Percentiles rank a stretch among this genome's conserved stretches.
Evolutionary conservation across 495 filamentous ascomycete genomes (phyloP).

Genomic region (Penicillium subrubescens): DNA sequence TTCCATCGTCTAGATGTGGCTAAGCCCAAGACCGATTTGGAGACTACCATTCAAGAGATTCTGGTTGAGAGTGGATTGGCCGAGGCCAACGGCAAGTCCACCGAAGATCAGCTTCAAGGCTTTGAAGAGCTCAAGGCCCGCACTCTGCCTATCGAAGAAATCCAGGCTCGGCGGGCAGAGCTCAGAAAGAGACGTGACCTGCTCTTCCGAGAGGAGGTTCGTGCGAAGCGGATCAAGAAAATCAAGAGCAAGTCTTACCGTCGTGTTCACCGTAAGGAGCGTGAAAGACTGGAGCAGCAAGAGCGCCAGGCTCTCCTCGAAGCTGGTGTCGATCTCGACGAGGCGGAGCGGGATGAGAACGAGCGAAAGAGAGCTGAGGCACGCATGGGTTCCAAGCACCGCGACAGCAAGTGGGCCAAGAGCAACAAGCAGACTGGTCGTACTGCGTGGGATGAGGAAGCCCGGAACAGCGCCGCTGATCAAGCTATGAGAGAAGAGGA

Average conservation of each 20-base stretch:
- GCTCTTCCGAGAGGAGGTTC: conserved; percentile 85
- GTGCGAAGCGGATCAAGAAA: conserved; percentile 92
- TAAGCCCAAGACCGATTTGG: conserved; percentile 75
- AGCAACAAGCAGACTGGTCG: conserved; percentile 76
- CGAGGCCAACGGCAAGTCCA: conserved; percentile 56
- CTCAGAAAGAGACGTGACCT: conserved; percentile 80
- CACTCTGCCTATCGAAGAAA: conserved; percentile 68
- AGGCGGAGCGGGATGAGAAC: conserved; percentile 76
- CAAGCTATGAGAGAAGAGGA: conserved; percentile 87
- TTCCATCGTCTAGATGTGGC: conserved; percentile 47
- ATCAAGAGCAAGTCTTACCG: conserved; percentile 96
- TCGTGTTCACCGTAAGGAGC: conserved; percentile 86
- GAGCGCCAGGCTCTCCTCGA: conserved; percentile 67
- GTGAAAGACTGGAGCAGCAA: conserved; percentile 69
- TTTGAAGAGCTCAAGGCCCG: conserved; percentile 71
- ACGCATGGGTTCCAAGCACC: conserved; percentile 84
- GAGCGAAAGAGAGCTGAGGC: conserved; percentile 83
- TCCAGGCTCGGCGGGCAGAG: conserved; percentile 71
- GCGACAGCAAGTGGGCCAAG: conserved; percentile 95
- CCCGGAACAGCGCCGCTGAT: conserved; percentile 72
- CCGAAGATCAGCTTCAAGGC: conserved; percentile 64
- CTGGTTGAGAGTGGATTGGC: conserved; percentile 84
- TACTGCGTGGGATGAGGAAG: conserved; percentile 82
- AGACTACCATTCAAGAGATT: conserved; percentile 81
- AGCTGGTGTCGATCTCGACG: conserved; percentile 68